These are phyloP conservation scores for Austroboletus novae-zelandiae DNA, from an alignment of 1,284 basidiomycete genomes.

Conservation along the genomic window DNA sequence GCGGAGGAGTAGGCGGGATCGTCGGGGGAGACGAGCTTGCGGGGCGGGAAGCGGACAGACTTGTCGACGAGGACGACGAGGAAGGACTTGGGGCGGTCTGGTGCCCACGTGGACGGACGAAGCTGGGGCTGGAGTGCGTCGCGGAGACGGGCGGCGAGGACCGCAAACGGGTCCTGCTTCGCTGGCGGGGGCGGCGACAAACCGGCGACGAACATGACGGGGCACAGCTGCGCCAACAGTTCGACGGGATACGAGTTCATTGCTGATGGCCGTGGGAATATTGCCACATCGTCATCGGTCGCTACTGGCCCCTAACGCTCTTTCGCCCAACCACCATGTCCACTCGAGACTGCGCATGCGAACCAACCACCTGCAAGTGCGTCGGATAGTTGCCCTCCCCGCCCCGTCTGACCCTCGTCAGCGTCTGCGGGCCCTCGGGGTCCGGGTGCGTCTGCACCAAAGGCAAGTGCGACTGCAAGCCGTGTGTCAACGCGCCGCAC, in stretches of 20 bases:
- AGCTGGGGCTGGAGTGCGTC: conserved; percentile 62
- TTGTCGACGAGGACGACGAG: conserved; percentile 82
- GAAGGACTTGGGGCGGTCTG: conserved; percentile 70
- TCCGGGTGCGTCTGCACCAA: conserved; percentile 21
- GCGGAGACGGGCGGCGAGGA: conserved; percentile 55
- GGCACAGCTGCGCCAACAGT: conserved; percentile 79
- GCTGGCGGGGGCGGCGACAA: conserved; percentile 40
- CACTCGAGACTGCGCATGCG: conserved; percentile 21
- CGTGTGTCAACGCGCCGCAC: conserved; percentile 21
- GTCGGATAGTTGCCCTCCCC: not conserved
- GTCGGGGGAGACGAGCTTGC: conserved; percentile 65
- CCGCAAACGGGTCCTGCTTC: conserved; percentile 55
- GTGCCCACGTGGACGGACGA: conserved; percentile 62
- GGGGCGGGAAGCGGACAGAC: conserved; percentile 80
- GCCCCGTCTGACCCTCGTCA: conserved; percentile 4
- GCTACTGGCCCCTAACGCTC: too few species aligned
- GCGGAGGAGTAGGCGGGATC: conserved; percentile 50
- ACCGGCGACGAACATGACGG: conserved; percentile 92
- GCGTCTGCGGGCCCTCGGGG: conserved; percentile 21
- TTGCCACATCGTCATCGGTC: too few species aligned
- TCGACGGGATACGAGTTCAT: conserved; percentile 93
- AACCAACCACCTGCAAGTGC: conserved; percentile 18
- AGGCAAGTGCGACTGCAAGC: conserved; percentile 16
- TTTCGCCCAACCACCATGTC: not conserved
- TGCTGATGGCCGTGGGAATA: conserved; percentile 10